phyloP scores from a whole-genome alignment of 441 rosid species.

The Gossypium gossypioides region DNA sequence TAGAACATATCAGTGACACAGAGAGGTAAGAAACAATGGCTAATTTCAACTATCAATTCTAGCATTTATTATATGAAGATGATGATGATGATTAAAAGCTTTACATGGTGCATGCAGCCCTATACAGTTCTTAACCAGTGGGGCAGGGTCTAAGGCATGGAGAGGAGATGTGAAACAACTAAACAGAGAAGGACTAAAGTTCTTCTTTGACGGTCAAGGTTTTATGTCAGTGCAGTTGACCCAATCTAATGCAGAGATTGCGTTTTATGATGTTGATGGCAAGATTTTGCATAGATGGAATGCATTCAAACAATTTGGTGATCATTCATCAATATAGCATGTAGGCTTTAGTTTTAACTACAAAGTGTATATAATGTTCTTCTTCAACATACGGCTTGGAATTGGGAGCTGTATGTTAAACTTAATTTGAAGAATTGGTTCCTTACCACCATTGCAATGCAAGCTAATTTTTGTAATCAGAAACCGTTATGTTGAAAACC shows the following conservation, averaged over 20 bases:
- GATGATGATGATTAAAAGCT: neutral
- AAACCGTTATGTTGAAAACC: neutral
- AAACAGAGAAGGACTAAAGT: slow-evolving; percentile 15
- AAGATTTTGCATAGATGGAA: slow-evolving; percentile 22
- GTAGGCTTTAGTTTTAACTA: neutral
- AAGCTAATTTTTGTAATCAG: neutral
- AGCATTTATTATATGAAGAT: neutral
- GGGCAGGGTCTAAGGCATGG: slow-evolving; percentile 41
- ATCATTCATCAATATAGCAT: neutral
- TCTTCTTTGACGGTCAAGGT: slow-evolving; percentile 36
- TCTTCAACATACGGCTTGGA: neutral
- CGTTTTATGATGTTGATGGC: slow-evolving; percentile 30
- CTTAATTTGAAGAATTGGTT: neutral
- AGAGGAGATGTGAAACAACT: slow-evolving; percentile 25
- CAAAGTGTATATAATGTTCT: neutral
- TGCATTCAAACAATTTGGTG: slow-evolving; percentile 14
- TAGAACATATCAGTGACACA: slow-evolving; percentile 46
- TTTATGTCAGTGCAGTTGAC: slow-evolving; percentile 32
- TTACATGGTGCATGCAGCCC: slow-evolving; percentile 17
- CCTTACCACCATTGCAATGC: neutral
- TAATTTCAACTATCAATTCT: neutral
- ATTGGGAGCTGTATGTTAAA: neutral
- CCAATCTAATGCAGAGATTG: slow-evolving; percentile 19
- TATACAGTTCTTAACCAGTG: slow-evolving; percentile 31
- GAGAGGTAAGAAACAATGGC: slow-evolving; percentile 21